These are phyloP conservation scores for Claviceps citrina DNA, from an alignment of 2,329 filamentous ascomycete species.

Conservation along the genomic window DNA sequence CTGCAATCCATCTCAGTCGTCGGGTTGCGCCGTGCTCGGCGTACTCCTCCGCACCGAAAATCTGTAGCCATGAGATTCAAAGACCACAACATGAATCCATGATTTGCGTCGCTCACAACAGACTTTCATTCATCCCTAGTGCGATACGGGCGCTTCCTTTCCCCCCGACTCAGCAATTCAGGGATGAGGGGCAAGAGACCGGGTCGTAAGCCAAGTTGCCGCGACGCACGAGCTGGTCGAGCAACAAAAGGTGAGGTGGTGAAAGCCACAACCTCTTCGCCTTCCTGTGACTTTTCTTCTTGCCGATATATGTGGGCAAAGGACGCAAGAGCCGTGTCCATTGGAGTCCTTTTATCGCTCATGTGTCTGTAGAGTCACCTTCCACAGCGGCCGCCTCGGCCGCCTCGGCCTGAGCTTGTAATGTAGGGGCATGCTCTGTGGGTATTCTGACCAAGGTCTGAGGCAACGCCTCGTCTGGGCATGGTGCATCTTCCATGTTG, in stretches of 20 bases:
- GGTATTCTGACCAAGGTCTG: constrained; percentile 76
- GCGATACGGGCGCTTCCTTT: neutral
- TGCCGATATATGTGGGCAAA: neutral
- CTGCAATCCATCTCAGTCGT: neutral
- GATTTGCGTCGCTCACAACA: neutral
- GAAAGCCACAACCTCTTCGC: neutral
- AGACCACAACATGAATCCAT: neutral
- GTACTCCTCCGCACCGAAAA: too few species aligned
- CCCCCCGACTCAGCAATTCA: too few species aligned
- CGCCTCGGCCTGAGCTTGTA: constrained; percentile 45
- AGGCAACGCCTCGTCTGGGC: constrained; percentile 42
- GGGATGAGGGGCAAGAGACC: too few species aligned
- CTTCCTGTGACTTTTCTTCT: neutral
- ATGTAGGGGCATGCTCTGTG: constrained; percentile 55
- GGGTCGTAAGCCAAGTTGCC: neutral
- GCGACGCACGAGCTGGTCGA: neutral
- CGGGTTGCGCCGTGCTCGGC: neutral
- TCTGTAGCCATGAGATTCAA: neutral
- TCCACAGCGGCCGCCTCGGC: constrained; percentile 29
- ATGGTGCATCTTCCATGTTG: constrained; percentile 15
- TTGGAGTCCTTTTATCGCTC: neutral
- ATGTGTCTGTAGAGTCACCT: constrained; percentile 12
- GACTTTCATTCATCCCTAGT: too few species aligned
- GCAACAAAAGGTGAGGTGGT: neutral
- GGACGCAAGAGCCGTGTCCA: neutral